Base-by-base conservation (phyloP, 805 yeast genomes). In the Yamadazyma olivae region DNA sequence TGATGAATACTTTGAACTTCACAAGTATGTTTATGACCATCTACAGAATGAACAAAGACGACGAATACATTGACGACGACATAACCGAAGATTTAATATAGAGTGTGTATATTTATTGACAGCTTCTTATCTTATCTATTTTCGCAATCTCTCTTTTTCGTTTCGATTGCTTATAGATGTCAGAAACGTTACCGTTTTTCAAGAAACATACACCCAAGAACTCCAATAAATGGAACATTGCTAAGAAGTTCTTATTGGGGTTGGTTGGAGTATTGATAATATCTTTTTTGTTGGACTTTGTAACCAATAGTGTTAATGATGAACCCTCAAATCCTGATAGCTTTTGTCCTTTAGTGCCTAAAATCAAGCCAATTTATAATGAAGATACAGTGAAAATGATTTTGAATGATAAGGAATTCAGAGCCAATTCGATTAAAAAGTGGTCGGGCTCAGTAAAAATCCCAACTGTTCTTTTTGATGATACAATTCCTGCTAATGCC, bases 21-120 rank as follows among this genome's bases (percentile, higher is more conserved):
- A 59, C 70, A 14, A 63, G 70, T 42, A 67, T 67, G 72, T 56
- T 52, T 36, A 67, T 67, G 74, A 64, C 72, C n/a, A 50, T 67
- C 30, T 67, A 67, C 58, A 64, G 74, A 54, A 67, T 67, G 74
- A 67, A 67, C 51, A 67, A 67, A 49, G 72, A 67, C 41, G 72
- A 67, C 40, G 74, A 67, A 51, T 67, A 67, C 37, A 43, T 54
- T 16, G 72, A 67, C 45, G 74, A 66, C 42, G 70, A 65, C 37
- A 59, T 67, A 9, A 53, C 64, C 15, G 70, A 67, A 37, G 72
- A 67, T 36, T 47, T 67, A 32, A 53, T 64, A 36, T 65, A 51
- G 36, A 5, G 9, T 20, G 10, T 7, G 10, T 7, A 20, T 7
- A 20, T 20, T 7, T n/a, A 7, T 21, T 21, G 7, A 21, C 10